These are phyloP conservation scores for Lasiodiplodia citricola DNA, from an alignment of 2,329 filamentous ascomycete genomes.

Conservation along the genomic window DNA sequence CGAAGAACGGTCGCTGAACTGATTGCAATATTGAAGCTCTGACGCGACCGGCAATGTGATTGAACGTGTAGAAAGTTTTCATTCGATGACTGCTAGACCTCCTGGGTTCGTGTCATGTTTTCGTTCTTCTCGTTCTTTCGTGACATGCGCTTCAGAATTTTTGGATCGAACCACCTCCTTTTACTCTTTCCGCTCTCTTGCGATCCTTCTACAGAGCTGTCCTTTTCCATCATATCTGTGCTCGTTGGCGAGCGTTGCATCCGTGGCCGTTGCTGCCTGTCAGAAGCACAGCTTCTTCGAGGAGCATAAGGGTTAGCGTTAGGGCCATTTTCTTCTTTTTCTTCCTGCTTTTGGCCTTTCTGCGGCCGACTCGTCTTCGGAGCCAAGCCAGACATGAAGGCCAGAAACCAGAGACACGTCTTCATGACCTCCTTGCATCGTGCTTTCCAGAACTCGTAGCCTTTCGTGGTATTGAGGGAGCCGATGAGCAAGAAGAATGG, in stretches of 20 bases:
- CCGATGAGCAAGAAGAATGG: slow-evolving; percentile 55
- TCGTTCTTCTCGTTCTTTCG: slow-evolving; percentile 5
- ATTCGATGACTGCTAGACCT: slow-evolving; percentile 14
- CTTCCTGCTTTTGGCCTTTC: neutral
- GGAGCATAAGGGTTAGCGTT: neutral
- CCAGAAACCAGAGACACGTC: slow-evolving; percentile 21
- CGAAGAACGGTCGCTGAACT: neutral
- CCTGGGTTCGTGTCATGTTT: neutral
- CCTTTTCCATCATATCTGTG: neutral
- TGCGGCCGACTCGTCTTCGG: slow-evolving; percentile 3
- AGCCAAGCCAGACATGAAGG: slow-evolving; percentile 14
- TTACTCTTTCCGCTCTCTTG: neutral
- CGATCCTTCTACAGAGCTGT: neutral
- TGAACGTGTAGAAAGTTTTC: neutral
- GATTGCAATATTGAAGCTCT: neutral
- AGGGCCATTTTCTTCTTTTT: neutral
- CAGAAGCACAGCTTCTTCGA: neutral
- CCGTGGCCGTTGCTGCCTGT: neutral
- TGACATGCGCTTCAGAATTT: slow-evolving; percentile 10
- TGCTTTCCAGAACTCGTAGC: slow-evolving; percentile 44
- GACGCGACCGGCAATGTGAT: neutral
- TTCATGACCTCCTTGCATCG: slow-evolving; percentile 27
- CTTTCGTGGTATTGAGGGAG: slow-evolving; percentile 49
- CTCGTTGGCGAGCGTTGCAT: slow-evolving; percentile 2
- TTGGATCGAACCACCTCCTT: neutral